A percentile compares a stretch with the other conserved stretches of the same genome.
Evolutionary conservation across 1,139 yeast genomes (phyloP).

Genomic region (Suhomyces anneliseae): DNA sequence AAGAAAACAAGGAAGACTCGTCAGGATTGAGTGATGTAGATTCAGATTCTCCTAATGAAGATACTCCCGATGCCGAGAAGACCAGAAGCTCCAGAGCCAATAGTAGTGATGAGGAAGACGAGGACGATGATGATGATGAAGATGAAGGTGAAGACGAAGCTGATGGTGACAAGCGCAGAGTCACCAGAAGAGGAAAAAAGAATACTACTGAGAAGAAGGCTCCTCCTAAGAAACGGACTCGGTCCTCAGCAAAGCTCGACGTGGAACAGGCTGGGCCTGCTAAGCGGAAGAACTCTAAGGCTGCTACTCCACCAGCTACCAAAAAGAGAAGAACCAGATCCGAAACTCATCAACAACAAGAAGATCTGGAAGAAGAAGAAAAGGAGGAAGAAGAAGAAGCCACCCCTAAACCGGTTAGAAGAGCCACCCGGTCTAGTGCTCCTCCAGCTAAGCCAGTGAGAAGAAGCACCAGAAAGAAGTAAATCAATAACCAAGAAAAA

Average conservation of each 20-base stretch:
- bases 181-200: constrained; percentile 9
- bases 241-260: constrained; percentile 27
- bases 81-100: constrained; percentile 3
- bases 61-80: neutral
- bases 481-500: neutral
- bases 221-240: constrained; percentile 28
- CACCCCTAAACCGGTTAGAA: constrained; percentile 17
- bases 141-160: constrained; percentile 5
- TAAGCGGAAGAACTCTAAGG: constrained; percentile 15
- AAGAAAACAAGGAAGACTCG: constrained; percentile 3
- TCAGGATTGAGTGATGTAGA: constrained; percentile 9
- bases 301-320: constrained; percentile 13
- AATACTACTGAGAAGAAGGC: constrained; percentile 10
- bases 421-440: constrained; percentile 25
- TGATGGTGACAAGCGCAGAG: constrained; percentile 3
- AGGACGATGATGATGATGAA: constrained; percentile 6
- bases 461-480: constrained; percentile 29
- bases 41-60: constrained; percentile 7
- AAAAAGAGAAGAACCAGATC: constrained; percentile 27
- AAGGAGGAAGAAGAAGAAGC: constrained; percentile 11
- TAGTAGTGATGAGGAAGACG: constrained; percentile 1
- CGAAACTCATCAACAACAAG: constrained; percentile 21
- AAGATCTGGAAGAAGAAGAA: constrained; percentile 10
- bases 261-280: constrained; percentile 11
- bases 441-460: constrained; percentile 21